Evolutionary conservation across 805 yeast genomes (phyloP).

Genomic region (Pichia californica): DNA sequence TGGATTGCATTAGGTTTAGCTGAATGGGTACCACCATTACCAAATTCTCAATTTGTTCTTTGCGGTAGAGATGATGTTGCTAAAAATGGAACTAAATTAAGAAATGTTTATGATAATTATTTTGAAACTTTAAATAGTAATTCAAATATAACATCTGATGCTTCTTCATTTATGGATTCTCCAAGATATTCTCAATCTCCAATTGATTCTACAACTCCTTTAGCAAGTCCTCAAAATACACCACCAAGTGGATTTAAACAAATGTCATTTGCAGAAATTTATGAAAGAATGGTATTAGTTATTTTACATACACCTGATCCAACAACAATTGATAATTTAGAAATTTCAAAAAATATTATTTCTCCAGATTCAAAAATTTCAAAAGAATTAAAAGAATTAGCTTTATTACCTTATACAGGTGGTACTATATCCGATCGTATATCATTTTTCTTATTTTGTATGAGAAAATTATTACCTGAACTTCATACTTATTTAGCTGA

Average conservation of each 20-base stretch:
- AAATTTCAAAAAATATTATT: neutral
- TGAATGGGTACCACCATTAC: constrained; percentile 77
- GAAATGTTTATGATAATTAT: constrained; percentile 28
- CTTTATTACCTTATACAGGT: constrained; percentile 31
- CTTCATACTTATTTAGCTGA: constrained; percentile 69
- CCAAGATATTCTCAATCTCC: constrained; percentile 23
- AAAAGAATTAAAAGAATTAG: constrained; percentile 16
- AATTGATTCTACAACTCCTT: constrained; percentile 19
- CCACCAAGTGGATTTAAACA: constrained; percentile 22
- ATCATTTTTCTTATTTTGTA: constrained; percentile 57
- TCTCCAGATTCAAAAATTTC: constrained; percentile 12
- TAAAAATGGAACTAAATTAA: constrained; percentile 31
- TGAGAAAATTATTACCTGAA: constrained; percentile 66
- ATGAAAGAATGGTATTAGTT: constrained; percentile 70
- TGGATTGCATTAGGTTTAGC: constrained; percentile 88
- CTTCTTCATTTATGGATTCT: constrained; percentile 19
- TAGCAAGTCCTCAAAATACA: constrained; percentile 16
- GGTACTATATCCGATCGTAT: constrained; percentile 63
- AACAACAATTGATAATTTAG: constrained; percentile 8
- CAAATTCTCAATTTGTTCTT: constrained; percentile 45
- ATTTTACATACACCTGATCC: constrained; percentile 66
- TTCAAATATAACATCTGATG: constrained; percentile 13
- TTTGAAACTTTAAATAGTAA: constrained; percentile 25
- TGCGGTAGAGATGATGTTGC: constrained; percentile 45
- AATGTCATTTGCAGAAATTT: constrained; percentile 60